Evolutionary conservation across 495 filamentous ascomycete genomes (phyloP), one percentile per base, ranked within the genome.

Genomic region (Niebla homalea): DNA sequence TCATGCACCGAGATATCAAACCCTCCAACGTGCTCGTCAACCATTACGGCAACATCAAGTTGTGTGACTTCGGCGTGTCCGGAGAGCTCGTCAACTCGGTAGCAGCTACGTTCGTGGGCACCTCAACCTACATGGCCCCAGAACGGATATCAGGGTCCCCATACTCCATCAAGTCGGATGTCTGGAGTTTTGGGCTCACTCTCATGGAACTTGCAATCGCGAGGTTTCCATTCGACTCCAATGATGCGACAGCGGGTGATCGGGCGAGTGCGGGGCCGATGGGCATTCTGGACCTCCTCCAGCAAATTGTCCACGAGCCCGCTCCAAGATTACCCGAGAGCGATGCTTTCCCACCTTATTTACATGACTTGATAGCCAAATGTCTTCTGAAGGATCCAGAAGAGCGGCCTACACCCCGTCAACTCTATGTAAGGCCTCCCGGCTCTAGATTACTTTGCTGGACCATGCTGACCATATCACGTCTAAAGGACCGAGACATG

Each of bases 1-100:
- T 98, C 60, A 95, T 98, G 84, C 92, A 98, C 62, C 81, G 92
- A 54, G 92, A 98, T 64, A 94, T 98, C 70, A 98, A 98, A 60
- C 92, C 92, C 1, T 97, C 92, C 37, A 98, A 98, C 63, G 83
- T 98, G 45, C 72, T 97, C 35, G 85, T 97, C 62, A 97, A 94
- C 70, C 94, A 89, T 3, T 79, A 81, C 19, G 92, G 92, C 4
- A 78, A 82, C 53, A 98, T 98, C 72, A 98, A 97, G 67, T 77
- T 98, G 5, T 97, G 93, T 66, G 92, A 98, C 63, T 98, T 98
- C 64, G 92, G 92, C 44, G 92, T 98, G 12, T 94, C 89, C 7
- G 89, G 88, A 50, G 92, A 97, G 68, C 78, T 95, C 2, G 85
- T 94, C 57, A 96, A 96, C 66, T 96, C 90, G 11, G 85, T 98